phyloP scores from a whole-genome alignment of 2,329 filamentous ascomycete species.

The Coleophoma eucalyptorum region DNA sequence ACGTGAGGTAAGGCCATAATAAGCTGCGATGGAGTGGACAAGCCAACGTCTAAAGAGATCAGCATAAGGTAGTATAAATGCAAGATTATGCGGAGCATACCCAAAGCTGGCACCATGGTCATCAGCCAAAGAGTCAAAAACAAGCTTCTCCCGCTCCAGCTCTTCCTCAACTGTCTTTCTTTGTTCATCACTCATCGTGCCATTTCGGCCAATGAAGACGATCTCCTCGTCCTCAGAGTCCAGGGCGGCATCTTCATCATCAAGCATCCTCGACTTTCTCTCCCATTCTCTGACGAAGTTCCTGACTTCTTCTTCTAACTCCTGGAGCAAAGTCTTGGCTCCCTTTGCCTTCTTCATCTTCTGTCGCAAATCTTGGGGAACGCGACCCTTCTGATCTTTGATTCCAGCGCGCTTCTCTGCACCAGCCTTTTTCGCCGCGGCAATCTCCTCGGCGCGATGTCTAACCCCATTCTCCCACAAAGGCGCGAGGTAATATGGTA shows the following conservation, averaged over 20 bases:
- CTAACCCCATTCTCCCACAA: constrained; percentile 71
- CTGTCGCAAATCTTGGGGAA: constrained; percentile 77
- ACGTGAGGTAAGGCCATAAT: constrained; percentile 81
- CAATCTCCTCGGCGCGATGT: constrained; percentile 45
- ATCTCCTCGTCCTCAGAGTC: constrained; percentile 77
- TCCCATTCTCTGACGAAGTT: constrained; percentile 66
- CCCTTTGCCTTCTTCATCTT: constrained; percentile 76
- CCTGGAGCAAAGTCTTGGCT: constrained; percentile 75
- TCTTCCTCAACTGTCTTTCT: constrained; percentile 50
- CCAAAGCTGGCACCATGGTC: constrained; percentile 79
- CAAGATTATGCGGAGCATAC: constrained; percentile 23
- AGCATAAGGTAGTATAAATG: constrained; percentile 10
- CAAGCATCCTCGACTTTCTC: constrained; percentile 42
- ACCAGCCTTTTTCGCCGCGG: constrained; percentile 33
- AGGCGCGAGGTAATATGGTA: constrained; percentile 87
- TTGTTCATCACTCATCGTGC: constrained; percentile 49
- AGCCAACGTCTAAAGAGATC: constrained; percentile 71
- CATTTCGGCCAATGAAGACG: constrained; percentile 75
- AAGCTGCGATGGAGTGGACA: constrained; percentile 85
- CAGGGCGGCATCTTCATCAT: constrained; percentile 33
- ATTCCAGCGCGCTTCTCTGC: constrained; percentile 20
- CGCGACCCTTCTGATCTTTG: constrained; percentile 44
- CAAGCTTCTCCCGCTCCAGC: constrained; percentile 59
- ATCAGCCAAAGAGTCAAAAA: constrained; percentile 76
- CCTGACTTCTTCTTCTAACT: constrained; percentile 80